phyloP scores from a whole-genome alignment of 306 rosid genomes.

The Quercus suber region DNA sequence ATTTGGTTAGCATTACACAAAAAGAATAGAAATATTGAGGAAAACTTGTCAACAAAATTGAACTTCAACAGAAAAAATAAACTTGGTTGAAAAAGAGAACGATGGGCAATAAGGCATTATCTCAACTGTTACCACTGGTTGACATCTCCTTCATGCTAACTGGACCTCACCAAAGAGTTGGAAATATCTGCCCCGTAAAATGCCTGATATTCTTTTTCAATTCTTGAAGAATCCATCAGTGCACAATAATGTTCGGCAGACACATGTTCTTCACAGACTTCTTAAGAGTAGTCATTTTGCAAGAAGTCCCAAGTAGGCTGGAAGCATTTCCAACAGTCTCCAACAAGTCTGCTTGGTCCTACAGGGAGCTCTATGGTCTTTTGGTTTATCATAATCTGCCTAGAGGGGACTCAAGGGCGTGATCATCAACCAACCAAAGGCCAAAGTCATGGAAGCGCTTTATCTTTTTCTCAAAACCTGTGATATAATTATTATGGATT shows the following conservation, averaged over 20 bases:
- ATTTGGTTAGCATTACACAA: neutral
- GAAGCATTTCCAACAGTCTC: slow-evolving; percentile 21
- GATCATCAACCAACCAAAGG: slow-evolving; percentile 92
- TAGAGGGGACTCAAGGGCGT: slow-evolving; percentile 73
- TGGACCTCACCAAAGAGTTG: neutral
- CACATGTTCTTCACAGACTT: slow-evolving; percentile 1
- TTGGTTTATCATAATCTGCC: slow-evolving; percentile 52
- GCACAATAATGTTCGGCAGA: neutral
- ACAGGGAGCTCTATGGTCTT: slow-evolving; percentile 1
- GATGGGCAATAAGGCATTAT: neutral
- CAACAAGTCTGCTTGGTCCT: slow-evolving; percentile 16
- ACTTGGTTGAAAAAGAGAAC: neutral
- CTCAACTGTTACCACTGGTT: neutral
- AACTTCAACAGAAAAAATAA: neutral
- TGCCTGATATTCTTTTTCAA: neutral
- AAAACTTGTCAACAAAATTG: neutral
- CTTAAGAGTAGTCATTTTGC: neutral
- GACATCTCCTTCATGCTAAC: neutral
- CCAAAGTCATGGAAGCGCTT: slow-evolving; percentile 79
- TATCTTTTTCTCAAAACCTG: slow-evolving; percentile 93
- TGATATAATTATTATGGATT: slow-evolving; percentile 84
- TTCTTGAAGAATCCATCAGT: slow-evolving; percentile 12
- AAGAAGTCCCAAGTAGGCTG: slow-evolving; percentile 12
- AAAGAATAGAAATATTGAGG: neutral
- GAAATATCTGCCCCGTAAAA: neutral